Conservation (phyloP, 495 filamentous ascomycete species). For the Aspergillus mulundensis region DNA sequence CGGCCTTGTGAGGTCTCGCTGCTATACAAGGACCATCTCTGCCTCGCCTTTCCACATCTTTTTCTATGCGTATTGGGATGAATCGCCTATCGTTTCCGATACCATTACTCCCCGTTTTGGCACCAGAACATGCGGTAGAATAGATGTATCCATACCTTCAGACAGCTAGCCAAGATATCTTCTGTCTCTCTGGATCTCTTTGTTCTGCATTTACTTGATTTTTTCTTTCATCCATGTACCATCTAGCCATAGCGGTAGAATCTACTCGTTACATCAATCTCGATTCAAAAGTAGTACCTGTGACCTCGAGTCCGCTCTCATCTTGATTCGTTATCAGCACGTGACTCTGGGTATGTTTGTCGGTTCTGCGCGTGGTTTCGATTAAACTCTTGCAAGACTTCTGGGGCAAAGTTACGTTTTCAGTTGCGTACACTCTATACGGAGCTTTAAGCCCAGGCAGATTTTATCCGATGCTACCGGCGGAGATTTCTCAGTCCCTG, state of each 20-base stretch:
- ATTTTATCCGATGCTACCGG: conserved; percentile 28
- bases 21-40: conserved; percentile 5
- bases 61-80: conserved; percentile 18
- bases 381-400: background rate
- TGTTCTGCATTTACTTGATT: conserved; percentile 17
- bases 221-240: conserved; percentile 1
- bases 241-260: conserved; percentile 8
- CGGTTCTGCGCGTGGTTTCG: background rate
- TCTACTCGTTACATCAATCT: background rate
- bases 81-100: conserved; percentile 16
- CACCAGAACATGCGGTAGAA: conserved; percentile 23
- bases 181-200: conserved; percentile 1
- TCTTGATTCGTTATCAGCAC: conserved; percentile 2
- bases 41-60: conserved; percentile 5
- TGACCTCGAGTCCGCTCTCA: too few species aligned
- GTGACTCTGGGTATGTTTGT: background rate
- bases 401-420: background rate
- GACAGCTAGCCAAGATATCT: conserved; percentile 21
- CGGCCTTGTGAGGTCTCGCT: background rate
- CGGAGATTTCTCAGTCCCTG: conserved; percentile 34
- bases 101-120: conserved; percentile 14
- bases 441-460: background rate
- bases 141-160: conserved; percentile 29
- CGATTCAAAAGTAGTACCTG: too few species aligned
- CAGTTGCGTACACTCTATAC: background rate